phyloP scores from a whole-genome alignment of 2,329 filamentous ascomycete genomes.

The Trichoderma guizhouense region DNA sequence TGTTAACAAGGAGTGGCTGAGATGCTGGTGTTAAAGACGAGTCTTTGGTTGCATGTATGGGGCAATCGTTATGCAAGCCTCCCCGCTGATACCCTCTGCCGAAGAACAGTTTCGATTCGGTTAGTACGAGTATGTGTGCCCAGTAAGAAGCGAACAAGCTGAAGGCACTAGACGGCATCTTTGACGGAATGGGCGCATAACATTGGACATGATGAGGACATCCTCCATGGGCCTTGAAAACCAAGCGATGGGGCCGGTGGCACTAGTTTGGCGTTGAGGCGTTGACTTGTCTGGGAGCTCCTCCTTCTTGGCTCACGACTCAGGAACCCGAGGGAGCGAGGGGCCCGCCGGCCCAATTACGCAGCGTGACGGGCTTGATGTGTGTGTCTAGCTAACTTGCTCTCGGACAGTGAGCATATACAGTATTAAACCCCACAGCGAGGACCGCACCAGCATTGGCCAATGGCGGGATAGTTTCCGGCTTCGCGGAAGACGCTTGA shows the following conservation, averaged over 20 bases:
- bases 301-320: slow-evolving; percentile 5
- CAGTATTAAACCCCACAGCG: background rate
- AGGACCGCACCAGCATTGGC: background rate
- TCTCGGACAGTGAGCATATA: background rate
- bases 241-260: background rate
- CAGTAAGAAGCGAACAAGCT: slow-evolving; percentile 1
- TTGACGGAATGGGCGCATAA: background rate
- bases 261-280: slow-evolving; percentile 13
- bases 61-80: background rate
- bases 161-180: background rate
- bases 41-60: background rate
- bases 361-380: background rate
- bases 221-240: background rate
- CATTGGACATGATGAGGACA: background rate
- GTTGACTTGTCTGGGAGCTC: background rate
- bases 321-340: slow-evolving; percentile 11
- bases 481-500: background rate
- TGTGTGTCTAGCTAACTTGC: background rate
- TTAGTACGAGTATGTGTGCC: background rate
- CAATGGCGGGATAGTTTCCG: background rate
- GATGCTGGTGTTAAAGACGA: background rate
- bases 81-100: background rate
- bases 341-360: background rate
- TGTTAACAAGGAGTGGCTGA: background rate
- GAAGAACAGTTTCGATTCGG: slow-evolving; percentile 1